Base-by-base conservation (phyloP, 495 filamentous ascomycete species). In the Extremus antarcticus region DNA sequence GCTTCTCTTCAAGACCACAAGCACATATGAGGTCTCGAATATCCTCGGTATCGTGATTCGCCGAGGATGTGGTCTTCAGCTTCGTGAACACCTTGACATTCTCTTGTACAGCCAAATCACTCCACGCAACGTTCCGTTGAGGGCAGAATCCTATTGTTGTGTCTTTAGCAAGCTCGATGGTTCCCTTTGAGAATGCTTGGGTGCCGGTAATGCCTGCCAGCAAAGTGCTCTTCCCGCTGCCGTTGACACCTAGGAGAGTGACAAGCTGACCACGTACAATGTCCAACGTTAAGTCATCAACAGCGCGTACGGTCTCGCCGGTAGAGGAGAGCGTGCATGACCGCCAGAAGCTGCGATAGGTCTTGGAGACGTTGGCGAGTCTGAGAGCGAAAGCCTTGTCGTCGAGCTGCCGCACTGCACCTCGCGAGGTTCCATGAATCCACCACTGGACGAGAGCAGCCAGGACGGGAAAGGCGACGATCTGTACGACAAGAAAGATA, bases 231-330 rank as follows among this genome's bases (percentile, higher is more conserved):
- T 95, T 94, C 46, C 89, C 89, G 53, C 80, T 84, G 43, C 88
- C 89, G 66, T 95, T 95, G 1, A 88, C 87, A n/a, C 89, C 88
- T 1, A 95, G 75, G 0, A 95, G 71, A 2, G 88, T 84, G 60
- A 87, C 75, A 35, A 95, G 90, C 62, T 91, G 81, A 0, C 89
- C 88, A 51, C 81, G 79, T 16, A 77, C 68, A 9, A 86, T 79
- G 22, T 70, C 72, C 22, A 95, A 69, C 2, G 76, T 78, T 17
- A 95, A 70, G 41, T 77, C 64, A 51, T 86, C 72, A n/a, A 95
- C 89, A 2, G 89, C 89, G 9, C 81, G 65, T 0, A 94, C 87
- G 2, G 76, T 76, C n/a, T 25, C 25, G 22, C 47, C n/a, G 10
- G 22, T 2, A 1, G 2, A 17, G 10, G 7, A 4, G 15, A 32